Evolutionary conservation across 1,284 basidiomycete genomes (phyloP).

Genomic region (Ustilago curta): DNA sequence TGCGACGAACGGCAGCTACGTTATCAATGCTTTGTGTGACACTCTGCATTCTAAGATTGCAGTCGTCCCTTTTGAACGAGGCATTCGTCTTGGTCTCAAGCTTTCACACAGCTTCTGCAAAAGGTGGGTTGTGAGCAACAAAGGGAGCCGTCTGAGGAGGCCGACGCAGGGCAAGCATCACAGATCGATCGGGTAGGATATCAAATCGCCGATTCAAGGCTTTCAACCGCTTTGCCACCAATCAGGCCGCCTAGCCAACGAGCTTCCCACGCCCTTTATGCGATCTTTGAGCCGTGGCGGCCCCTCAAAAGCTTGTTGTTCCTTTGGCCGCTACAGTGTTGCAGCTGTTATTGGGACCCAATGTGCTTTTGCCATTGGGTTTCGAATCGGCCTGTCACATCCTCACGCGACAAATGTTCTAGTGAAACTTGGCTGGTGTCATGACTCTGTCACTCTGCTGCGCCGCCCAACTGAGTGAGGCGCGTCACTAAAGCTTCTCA

Average conservation of each 20-base stretch:
- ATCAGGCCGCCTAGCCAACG: background rate
- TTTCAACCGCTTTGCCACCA: background rate
- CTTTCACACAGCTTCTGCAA: background rate
- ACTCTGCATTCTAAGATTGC: background rate
- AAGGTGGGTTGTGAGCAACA: background rate
- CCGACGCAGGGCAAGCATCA: background rate
- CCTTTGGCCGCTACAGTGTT: too few species aligned
- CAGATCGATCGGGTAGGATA: background rate
- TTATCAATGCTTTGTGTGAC: constrained; percentile 9
- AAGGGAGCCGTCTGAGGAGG: background rate
- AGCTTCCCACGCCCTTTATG: constrained; percentile 4
- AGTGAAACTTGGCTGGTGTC: too few species aligned
- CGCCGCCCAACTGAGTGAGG: background rate
- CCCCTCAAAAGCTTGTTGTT: too few species aligned
- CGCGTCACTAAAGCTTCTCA: background rate
- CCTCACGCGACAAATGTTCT: background rate
- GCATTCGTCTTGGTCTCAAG: background rate
- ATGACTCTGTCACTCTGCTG: background rate
- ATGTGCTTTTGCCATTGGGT: background rate
- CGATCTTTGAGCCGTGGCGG: constrained; percentile 1
- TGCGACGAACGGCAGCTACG: too few species aligned
- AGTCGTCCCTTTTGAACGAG: background rate
- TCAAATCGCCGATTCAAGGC: background rate
- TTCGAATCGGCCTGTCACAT: constrained; percentile 1
- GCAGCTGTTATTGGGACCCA: background rate